Evolutionary conservation across 2,329 filamentous ascomycete species (phyloP).

Genomic region (Fusarium odoratissimum): DNA sequence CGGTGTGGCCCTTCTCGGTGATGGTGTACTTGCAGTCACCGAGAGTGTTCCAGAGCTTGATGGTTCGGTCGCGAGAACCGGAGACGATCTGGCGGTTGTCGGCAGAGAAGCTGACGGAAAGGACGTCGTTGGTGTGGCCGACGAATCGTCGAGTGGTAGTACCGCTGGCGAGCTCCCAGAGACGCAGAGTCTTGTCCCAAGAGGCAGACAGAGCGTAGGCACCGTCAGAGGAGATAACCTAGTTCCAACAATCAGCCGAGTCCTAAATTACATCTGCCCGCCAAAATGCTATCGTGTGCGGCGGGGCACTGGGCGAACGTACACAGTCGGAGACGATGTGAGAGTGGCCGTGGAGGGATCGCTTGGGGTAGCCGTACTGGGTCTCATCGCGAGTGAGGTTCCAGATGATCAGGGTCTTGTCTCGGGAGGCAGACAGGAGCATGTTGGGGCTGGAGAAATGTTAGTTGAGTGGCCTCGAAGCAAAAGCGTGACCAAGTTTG

Average conservation of each 20-base stretch:
- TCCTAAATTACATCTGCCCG: constrained; percentile 28
- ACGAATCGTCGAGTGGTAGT: constrained; percentile 98
- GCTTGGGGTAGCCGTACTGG: constrained; percentile 99
- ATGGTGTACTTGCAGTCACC: constrained; percentile 99
- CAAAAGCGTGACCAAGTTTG: constrained; percentile 7
- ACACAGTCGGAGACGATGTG: constrained; percentile 99
- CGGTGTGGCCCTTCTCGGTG: constrained; percentile 99
- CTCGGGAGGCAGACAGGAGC: constrained; percentile 96
- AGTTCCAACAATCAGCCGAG: constrained; percentile 46
- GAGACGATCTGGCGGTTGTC: constrained; percentile 99
- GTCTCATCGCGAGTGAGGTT: constrained; percentile 99
- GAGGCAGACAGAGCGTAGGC: constrained; percentile 98
- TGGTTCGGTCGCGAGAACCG: constrained; percentile 96
- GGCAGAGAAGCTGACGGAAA: constrained; percentile 99
- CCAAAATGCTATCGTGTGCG: constrained; percentile 6
- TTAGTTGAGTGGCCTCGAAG: constrained; percentile 25
- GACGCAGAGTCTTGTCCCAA: constrained; percentile 99
- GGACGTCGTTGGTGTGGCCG: constrained; percentile 99
- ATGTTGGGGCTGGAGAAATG: constrained; percentile 83
- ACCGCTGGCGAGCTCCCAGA: constrained; percentile 98
- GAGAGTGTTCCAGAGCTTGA: constrained; percentile 99
- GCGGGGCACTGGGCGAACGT: constrained; percentile 61
- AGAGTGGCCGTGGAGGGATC: constrained; percentile 97
- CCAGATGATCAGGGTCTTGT: constrained; percentile 99
- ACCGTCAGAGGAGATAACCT: constrained; percentile 99